A percentile compares a stretch with the other conserved stretches of the same genome.
phyloP scores from a whole-genome alignment of 2,329 filamentous ascomycete genomes.

The Arachnomyces sp. region DNA sequence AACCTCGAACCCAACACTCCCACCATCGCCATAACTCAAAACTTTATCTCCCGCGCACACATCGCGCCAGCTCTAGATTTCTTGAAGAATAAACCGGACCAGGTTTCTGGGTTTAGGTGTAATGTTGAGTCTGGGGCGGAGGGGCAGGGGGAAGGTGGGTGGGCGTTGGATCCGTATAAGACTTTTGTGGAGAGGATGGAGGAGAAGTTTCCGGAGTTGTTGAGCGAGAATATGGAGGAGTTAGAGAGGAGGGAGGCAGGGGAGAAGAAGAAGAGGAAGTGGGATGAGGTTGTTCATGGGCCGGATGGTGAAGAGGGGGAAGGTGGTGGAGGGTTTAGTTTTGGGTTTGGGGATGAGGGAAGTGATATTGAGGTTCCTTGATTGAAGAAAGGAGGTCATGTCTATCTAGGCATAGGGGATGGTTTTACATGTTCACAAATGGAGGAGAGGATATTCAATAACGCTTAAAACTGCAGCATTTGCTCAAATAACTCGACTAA shows the following conservation, averaged over 20 bases:
- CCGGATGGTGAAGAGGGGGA: slow-evolving; percentile 28
- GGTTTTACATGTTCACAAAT: slow-evolving; percentile 7
- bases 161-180: slow-evolving; percentile 55
- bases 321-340: slow-evolving; percentile 50
- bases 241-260: slow-evolving; percentile 55
- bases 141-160: too few relatives aligned
- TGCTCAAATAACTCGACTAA: not conserved
- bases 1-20: slow-evolving; percentile 75
- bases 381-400: slow-evolving; percentile 6
- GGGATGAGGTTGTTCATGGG: slow-evolving; percentile 67
- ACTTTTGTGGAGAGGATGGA: slow-evolving; percentile 65
- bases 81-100: slow-evolving; percentile 70
- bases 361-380: slow-evolving; percentile 46
- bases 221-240: slow-evolving; percentile 58
- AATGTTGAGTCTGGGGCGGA: slow-evolving; percentile 42
- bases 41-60: slow-evolving; percentile 76
- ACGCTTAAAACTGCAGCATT: not conserved
- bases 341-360: slow-evolving; percentile 56
- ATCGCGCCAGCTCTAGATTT: slow-evolving; percentile 71
- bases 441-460: not conserved
- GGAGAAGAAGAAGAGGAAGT: slow-evolving; percentile 63
- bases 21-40: slow-evolving; percentile 86
- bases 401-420: slow-evolving; percentile 1
- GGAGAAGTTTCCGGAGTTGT: slow-evolving; percentile 56
- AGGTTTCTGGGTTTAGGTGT: slow-evolving; percentile 77